Base-by-base conservation (phyloP, 2,329 filamentous ascomycete genomes). In the Magnaporthiopsis poae region DNA sequence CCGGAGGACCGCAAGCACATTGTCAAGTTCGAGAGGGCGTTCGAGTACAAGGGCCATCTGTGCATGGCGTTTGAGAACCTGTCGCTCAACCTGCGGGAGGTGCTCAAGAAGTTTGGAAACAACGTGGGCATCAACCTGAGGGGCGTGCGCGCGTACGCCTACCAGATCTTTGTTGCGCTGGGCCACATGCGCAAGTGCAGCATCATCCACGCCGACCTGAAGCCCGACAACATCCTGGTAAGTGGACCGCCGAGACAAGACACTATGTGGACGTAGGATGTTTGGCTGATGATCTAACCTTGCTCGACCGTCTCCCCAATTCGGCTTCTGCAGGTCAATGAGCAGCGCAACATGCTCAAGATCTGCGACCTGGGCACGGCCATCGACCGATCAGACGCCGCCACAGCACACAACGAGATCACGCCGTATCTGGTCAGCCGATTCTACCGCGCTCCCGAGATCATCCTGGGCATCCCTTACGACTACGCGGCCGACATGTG, bases 21-120 rank as follows among this genome's bases (percentile, higher is more conserved):
- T 73, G 91, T 99, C 75, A 90, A 90, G 72, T 89, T 98, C 65
- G 87, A 96, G 73, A 86, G 91, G 60, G 85, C 88, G 59, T 99
- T 99, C 73, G 93, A 96, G 73, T 93, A 96, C 80, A 96, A 96
- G 75, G 90, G 90, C 0, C 95, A 99, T 80, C 79, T 99, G 63
- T 99, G 95, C 77, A 92, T 99, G 84, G 92, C 93, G 0, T 99
- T 99, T 77, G 95, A 99, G 78, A 95, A 96, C 75, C 82, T 99
- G 70, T 90, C 91, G 74, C 88, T 96, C 81, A 98, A 99, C 74
- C 79, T 99, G 67, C 89, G 96, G 70, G 94, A 98, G 75, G 90
- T 98, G 7, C 78, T 99, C 71, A 96, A 95, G 77, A 97, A 97
- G 75, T 97, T 96, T 75, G 95, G 94, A 67, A 91, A 95, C 71